phyloP scores from a whole-genome alignment of 768 basidiomycete species.

The Pleurotus citrinopileatus region DNA sequence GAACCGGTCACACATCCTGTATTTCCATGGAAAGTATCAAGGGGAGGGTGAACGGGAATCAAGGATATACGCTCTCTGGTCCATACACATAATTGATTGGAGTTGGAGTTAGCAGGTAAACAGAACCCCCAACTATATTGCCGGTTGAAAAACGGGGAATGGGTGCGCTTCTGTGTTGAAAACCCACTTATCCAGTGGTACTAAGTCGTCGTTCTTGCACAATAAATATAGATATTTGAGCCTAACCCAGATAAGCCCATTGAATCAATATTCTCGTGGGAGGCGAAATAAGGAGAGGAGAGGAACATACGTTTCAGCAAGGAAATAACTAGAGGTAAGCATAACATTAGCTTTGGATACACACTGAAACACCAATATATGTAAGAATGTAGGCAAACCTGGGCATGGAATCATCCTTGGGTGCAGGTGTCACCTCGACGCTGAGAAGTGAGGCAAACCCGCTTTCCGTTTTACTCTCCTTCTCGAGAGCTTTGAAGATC shows the following conservation, averaged over 20 bases:
- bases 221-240: conserved; percentile 73
- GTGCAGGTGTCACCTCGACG: conserved; percentile 41
- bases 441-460: conserved; percentile 62
- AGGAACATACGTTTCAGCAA: conserved; percentile 40
- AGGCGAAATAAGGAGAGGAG: background rate
- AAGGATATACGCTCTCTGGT: too few species aligned
- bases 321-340: conserved; percentile 37
- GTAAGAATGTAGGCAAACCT: conserved; percentile 45
- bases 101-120: too few species aligned
- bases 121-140: too few species aligned
- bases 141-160: conserved; percentile 67
- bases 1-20: too few species aligned
- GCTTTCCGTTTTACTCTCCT: conserved; percentile 48
- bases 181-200: conserved; percentile 57
- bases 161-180: conserved; percentile 77
- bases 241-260: conserved; percentile 22
- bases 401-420: conserved; percentile 62
- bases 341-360: background rate
- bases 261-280: background rate
- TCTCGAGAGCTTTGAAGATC: conserved; percentile 66
- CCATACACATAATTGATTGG: too few species aligned
- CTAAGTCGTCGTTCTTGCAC: conserved; percentile 58
- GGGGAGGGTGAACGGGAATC: too few species aligned
- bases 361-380: background rate
- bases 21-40: too few species aligned